Conservation (phyloP, 441 rosid species). For the Pelargonium australe region DNA sequence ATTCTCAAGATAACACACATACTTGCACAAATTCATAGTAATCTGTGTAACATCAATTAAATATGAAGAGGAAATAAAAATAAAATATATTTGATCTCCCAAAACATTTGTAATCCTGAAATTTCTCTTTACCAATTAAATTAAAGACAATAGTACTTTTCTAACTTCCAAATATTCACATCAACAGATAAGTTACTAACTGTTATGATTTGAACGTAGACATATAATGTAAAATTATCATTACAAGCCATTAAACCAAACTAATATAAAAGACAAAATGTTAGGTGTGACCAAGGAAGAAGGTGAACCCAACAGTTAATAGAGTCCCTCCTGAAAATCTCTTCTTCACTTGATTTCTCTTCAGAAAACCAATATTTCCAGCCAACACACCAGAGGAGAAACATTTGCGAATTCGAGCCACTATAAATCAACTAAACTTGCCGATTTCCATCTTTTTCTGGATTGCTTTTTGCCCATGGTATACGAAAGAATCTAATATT, state of each 20-base stretch:
- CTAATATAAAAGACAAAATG: slow-evolving; percentile 14
- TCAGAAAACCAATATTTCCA: slow-evolving; percentile 11
- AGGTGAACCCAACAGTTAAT: slow-evolving; percentile 11
- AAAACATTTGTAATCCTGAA: too few species aligned
- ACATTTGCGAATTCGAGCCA: not conserved
- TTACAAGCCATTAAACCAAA: slow-evolving; percentile 20
- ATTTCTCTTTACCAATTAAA: too few species aligned
- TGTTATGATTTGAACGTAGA: not conserved
- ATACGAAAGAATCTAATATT: slow-evolving; percentile 79
- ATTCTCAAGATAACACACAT: too few species aligned
- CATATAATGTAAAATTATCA: slow-evolving; percentile 3
- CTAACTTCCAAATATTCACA: slow-evolving; percentile 14
- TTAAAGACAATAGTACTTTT: slow-evolving; percentile 7
- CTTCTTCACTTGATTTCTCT: slow-evolving; percentile 14
- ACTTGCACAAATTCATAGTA: too few species aligned
- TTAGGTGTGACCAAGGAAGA: slow-evolving; percentile 13
- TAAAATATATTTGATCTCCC: too few species aligned
- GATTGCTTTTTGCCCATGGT: slow-evolving; percentile 89
- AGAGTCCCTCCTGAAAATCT: slow-evolving; percentile 13
- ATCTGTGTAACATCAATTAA: too few species aligned
- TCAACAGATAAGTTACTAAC: slow-evolving; percentile 8
- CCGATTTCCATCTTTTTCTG: slow-evolving; percentile 95
- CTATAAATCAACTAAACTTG: slow-evolving; percentile 55
- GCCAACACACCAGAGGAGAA: slow-evolving; percentile 8
- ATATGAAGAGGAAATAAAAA: too few species aligned